Evolutionary conservation across 495 filamentous ascomycete species (phyloP).

Genomic region (Daldinia decipiens): DNA sequence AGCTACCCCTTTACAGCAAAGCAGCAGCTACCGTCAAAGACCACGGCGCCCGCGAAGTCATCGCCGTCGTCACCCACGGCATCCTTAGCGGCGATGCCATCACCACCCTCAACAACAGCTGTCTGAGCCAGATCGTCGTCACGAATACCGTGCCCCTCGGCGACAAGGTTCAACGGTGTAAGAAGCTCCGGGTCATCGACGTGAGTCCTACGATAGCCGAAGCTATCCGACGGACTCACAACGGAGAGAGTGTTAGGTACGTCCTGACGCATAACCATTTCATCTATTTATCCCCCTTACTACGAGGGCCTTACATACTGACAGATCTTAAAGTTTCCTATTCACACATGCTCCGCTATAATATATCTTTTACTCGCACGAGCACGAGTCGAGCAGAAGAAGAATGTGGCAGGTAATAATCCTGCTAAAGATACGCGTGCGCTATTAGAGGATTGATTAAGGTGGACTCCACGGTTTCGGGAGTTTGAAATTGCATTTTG

Average conservation of each 20-base stretch:
- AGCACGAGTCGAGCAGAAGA: neutral
- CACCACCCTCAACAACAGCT: slow-evolving; percentile 85
- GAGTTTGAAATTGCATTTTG: slow-evolving; percentile 30
- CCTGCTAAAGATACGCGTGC: slow-evolving; percentile 5
- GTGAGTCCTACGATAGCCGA: slow-evolving; percentile 81
- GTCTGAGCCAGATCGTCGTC: slow-evolving; percentile 81
- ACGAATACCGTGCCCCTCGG: slow-evolving; percentile 96
- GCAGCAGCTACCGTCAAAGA: slow-evolving; percentile 91
- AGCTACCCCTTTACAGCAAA: slow-evolving; percentile 59
- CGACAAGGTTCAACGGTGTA: slow-evolving; percentile 76
- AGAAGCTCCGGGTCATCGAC: slow-evolving; percentile 88
- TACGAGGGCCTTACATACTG: slow-evolving; percentile 12
- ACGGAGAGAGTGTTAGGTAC: slow-evolving; percentile 69
- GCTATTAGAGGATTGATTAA: slow-evolving; percentile 7
- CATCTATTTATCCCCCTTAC: neutral
- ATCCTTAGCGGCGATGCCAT: slow-evolving; percentile 94
- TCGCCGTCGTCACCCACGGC: slow-evolving; percentile 96
- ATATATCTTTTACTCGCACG: slow-evolving; percentile 6
- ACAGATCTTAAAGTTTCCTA: slow-evolving; percentile 66
- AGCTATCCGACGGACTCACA: slow-evolving; percentile 90
- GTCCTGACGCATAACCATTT: neutral
- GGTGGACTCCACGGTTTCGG: slow-evolving; percentile 17
- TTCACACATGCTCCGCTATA: slow-evolving; percentile 86
- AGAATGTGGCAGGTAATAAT: neutral
- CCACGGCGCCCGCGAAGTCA: slow-evolving; percentile 85